These are phyloP conservation scores for Fusarium brachygibbosum DNA, from an alignment of 2,329 filamentous ascomycete species.

Conservation along the genomic window DNA sequence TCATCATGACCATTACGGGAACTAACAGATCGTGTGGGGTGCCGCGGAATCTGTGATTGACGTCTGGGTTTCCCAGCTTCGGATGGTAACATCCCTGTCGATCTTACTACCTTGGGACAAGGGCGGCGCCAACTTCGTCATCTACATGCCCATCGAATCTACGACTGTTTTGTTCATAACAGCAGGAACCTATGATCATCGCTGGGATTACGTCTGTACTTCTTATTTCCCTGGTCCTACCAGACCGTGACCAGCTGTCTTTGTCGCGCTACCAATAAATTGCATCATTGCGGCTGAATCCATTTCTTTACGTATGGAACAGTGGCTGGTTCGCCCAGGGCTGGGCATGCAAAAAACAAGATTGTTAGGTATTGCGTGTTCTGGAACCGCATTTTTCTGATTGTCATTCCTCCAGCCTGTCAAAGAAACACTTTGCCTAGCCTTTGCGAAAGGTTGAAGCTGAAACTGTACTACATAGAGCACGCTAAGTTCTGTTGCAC, in stretches of 20 bases:
- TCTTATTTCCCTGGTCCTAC: slow-evolving; percentile 6
- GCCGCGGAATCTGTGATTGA: slow-evolving; percentile 22
- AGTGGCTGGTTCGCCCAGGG: slow-evolving; percentile 6
- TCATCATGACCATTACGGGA: slow-evolving; percentile 34
- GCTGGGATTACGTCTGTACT: slow-evolving; percentile 15
- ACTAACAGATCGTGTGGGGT: slow-evolving; percentile 32
- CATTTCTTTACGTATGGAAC: not conserved
- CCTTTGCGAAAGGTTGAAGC: not conserved
- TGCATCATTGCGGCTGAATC: slow-evolving; percentile 33
- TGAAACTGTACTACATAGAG: not conserved
- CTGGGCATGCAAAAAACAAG: slow-evolving; percentile 12
- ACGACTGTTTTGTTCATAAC: not conserved
- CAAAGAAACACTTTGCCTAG: not conserved
- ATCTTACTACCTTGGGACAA: slow-evolving; percentile 27
- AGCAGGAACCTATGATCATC: slow-evolving; percentile 12
- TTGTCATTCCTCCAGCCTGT: not conserved
- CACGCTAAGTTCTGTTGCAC: accelerated
- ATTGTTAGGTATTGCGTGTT: slow-evolving; percentile 4
- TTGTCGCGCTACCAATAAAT: not conserved
- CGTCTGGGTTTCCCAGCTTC: slow-evolving; percentile 19
- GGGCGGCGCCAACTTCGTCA: slow-evolving; percentile 33
- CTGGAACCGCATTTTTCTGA: not conserved
- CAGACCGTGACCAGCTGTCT: not conserved
- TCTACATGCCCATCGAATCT: slow-evolving; percentile 9
- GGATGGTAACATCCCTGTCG: slow-evolving; percentile 14